Evolutionary conservation across 257 asterid genomes (phyloP), one percentile per base, ranked within the genome.

Genomic region (Fraxinus anomala): DNA sequence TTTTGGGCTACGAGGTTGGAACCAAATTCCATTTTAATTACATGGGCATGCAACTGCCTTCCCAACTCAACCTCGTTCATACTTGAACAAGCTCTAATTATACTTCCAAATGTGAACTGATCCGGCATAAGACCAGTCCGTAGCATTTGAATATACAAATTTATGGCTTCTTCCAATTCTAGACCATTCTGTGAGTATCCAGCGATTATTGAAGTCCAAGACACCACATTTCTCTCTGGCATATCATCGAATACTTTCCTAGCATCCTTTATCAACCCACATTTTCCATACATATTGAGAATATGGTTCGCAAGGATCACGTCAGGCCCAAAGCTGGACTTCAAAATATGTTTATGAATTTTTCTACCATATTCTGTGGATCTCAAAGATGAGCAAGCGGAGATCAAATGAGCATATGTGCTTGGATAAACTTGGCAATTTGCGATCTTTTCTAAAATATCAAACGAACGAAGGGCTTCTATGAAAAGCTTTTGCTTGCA

Each of bases 201-300:
- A 34, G 90, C 93, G 70, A 91, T 88, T 49, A 91, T 42, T 30
- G 96, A 82, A 81, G 91, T 91, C 97, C 97, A 92, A 67, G 89
- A 85, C 67, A 91, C 96, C 75, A 85, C 85, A 82, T 92, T 92
- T 78, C 90, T 85, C 74, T 87, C 91, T 17, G 61, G 36, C 97
- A 91, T 92, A 68, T 78, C 80, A 68, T 90, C 93, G 37, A 92
- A 91, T 16, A 88, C 92, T 80, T 66, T 84, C 76, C 85, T 85
- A 70, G 97, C 94, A 79, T 89, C 93, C 26, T 31, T 69, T 44
- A 82, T 69, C 1, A 89, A 86, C 17, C 96, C 90, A 76, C 97
- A 92, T 83, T 89, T 92, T 63, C 97, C 97, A 78, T 86, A 91
- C 96, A 90, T 89, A 70, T 87, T 92, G 75, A 92, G 82, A 70